Evolutionary conservation across 768 basidiomycete genomes (phyloP), one percentile per base, ranked within the genome.

Genomic region (Trametes maxima): DNA sequence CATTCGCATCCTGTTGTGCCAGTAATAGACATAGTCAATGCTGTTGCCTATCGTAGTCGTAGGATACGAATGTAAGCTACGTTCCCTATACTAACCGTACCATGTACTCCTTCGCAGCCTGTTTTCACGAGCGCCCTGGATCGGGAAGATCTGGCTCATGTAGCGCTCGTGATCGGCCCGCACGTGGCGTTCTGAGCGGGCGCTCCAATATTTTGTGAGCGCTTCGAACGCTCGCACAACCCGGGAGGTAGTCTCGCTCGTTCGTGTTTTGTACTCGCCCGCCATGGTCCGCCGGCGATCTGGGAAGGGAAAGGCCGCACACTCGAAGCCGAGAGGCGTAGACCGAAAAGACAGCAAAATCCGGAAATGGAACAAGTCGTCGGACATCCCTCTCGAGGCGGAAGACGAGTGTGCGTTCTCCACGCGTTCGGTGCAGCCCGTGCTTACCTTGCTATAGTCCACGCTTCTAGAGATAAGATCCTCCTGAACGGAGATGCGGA

Each of bases 381-480:
- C 79, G 6, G 92, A 93, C 68, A 83, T 93, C 54, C 88, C 87
- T 11, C 69, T 89, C 63, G 90, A 93, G 66, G 88, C 86, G 66
- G 89, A 91, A 69, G 91, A 93, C 70, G 80, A 87, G 69, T 92
- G 91, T 92, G 68, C 63, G 87, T 78, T 51, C 21, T 28, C 33
- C 17, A 24, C n/a, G 12, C 37, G 39, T n/a, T 11, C 21, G 43
- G 40, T 24, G 36, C 22, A 10, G 21, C 24, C 7, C 48, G 13
- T 28, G n/a, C 46, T 54, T 54, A 50, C 12, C 3, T 14, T 17
- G 39, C 48, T 22, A 3, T 65, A 94, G 92, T 93, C 69, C 90
- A 92, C 70, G 76, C 79, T 0, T 84, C 85, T 28, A 82, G 84
- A 54, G 94, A 97, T 70, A 84, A 83, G 69, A 89, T 96, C 60